Base-by-base conservation (phyloP, 148 eudicot species). In the Fagopyrum esculentum region DNA sequence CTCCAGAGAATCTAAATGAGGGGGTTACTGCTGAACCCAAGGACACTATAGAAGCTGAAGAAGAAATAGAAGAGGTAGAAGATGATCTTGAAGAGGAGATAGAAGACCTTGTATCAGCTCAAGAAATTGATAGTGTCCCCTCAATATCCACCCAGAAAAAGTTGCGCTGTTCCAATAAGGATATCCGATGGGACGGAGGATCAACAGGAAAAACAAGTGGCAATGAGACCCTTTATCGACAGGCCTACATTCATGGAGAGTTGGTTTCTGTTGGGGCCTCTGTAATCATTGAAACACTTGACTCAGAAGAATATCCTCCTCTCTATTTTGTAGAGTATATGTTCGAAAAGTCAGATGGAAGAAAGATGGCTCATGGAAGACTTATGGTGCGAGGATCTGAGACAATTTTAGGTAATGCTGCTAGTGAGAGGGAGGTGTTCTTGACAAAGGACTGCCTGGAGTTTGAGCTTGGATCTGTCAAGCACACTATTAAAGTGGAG, bases 301-400 rank as follows among this genome's bases (percentile, higher is more conserved):
- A 81, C 30, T 69, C 82, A 17, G 88, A 83, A 9, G 88, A 81
- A 52, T 63, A 75, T 72, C 76, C 77, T 46, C 79, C 87, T 45
- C 85, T 95, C 13, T 92, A 86, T 86, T 87, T 85, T 77, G 87
- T 95, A n/a, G 99, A 95, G 78, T 95, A 89, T 77, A 85, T 95
- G 98, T 92, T 86, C 86, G 97, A 95, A 76, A 87, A 80, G 60
- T 76, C 76, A 9, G 82, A 83, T 79, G 90, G 86, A 2, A 85
- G 63, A 60, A 88, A 95, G 83, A 79, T 90, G 90, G 80, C 76
- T 74, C 98, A 95, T 86, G 99, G 99, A 64, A 83, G 92, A 76
- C 73, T 83, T 81, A 80, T 95, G 97, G 81, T 83, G 75, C 81
- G 83, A 84, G 93, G 91, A 79, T 87, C 84, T 66, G 79, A 87